A percentile compares a stretch with the other conserved stretches of the same genome.
These are phyloP conservation scores for Symbiotaphrina buchneri DNA, from an alignment of 495 filamentous ascomycete species.

Conservation along the genomic window DNA sequence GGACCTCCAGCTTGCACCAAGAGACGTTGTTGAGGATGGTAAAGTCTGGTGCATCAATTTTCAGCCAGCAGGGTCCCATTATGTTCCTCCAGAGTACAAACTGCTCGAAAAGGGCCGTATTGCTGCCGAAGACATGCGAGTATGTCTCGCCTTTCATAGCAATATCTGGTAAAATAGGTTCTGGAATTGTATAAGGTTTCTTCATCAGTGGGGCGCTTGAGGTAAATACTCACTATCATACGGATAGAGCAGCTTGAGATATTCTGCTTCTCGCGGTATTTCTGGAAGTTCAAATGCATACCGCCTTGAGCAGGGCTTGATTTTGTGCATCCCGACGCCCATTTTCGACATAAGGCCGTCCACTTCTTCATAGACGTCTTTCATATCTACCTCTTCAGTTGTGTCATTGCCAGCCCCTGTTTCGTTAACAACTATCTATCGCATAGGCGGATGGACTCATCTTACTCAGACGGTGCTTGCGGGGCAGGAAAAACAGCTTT, in stretches of 20 bases:
- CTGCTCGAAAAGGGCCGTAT: constrained; percentile 87
- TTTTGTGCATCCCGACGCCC: constrained; percentile 72
- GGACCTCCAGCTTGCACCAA: constrained; percentile 88
- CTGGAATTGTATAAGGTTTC: constrained; percentile 8
- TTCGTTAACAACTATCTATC: not conserved
- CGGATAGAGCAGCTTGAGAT: constrained; percentile 82
- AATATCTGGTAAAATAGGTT: constrained; percentile 39
- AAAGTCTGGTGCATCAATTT: constrained; percentile 68
- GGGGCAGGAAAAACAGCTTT: constrained; percentile 83
- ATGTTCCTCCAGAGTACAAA: constrained; percentile 97
- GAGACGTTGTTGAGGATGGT: constrained; percentile 72
- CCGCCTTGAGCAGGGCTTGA: constrained; percentile 71
- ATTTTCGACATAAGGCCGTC: constrained; percentile 64
- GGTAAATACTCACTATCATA: constrained; percentile 33
- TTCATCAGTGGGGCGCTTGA: not conserved
- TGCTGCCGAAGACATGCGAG: constrained; percentile 84
- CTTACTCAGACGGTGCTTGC: constrained; percentile 35
- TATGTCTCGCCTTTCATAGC: constrained; percentile 70
- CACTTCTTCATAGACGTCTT: constrained; percentile 76
- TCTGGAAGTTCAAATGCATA: constrained; percentile 87
- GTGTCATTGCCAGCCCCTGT: constrained; percentile 38
- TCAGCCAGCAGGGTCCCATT: constrained; percentile 96
- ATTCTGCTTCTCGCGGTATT: constrained; percentile 73
- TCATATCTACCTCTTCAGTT: constrained; percentile 65
- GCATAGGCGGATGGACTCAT: not conserved